Base-by-base conservation (phyloP, 768 basidiomycete genomes). In the Naganishia antarctica region DNA sequence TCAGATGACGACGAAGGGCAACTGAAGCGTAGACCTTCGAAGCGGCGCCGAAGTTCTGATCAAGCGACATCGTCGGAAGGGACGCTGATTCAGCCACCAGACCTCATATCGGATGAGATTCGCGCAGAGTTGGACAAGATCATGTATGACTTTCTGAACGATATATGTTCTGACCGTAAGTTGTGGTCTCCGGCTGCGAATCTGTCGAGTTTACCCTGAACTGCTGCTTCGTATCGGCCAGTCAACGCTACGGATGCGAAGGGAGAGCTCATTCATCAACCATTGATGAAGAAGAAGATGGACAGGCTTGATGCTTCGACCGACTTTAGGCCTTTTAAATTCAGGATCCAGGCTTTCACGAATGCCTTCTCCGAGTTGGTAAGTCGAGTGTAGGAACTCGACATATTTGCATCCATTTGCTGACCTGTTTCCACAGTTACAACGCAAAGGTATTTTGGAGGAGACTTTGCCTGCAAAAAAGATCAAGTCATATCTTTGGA, bases 251-350 rank as follows among this genome's bases (percentile, higher is more conserved):
- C 86, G 51, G 96, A 98, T 74, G 82, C 84, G 31, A 99, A 99
- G 77, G 94, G 94, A 57, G 94, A 99, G 76, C 87, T 89, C 46
- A 91, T 99, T 64, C 94, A 99, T 74, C 94, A 99, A 79, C 91
- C 91, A 37, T 82, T 98, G 71, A 99, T 99, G 94, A 88, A 93
- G 0, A 97, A 97, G 82, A 81, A 82, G 82, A 98, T 99, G 94
- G 89, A 91, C 71, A 86, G 91, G 60, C 81, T 98, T 62, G 93
- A 96, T 75, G 94, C 97, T 80, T 92, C 90, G 40, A 86, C 87
- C 45, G 94, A 98, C 78, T 99, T 94, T 79, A 85, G 94, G 28
- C 94, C 94, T 50, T 98, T 99, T 85, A 97, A 97, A 79, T 99
- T 99, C 80, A 86, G 94, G 64, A 99, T 99, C 69, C 90, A 91